Evolutionary conservation across 2,329 filamentous ascomycete genomes (phyloP).

Genomic region (Penicillium sp.): DNA sequence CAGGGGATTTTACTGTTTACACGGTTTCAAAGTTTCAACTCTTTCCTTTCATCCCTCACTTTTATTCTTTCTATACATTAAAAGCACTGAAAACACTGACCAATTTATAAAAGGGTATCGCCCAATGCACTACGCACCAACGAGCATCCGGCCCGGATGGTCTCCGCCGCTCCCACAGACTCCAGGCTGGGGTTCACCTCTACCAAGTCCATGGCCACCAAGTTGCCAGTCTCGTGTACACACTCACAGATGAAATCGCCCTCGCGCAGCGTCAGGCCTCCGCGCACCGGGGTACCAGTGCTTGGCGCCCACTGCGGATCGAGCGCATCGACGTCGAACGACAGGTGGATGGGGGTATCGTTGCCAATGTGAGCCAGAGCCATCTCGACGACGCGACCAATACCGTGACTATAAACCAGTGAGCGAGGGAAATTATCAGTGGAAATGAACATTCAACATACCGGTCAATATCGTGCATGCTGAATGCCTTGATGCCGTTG

Average conservation of each 20-base stretch:
- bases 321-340: slow-evolving; percentile 93
- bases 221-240: slow-evolving; percentile 71
- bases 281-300: slow-evolving; percentile 90
- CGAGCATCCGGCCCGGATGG: slow-evolving; percentile 82
- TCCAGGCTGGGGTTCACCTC: slow-evolving; percentile 74
- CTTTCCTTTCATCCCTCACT: background rate
- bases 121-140: slow-evolving; percentile 87
- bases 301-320: slow-evolving; percentile 95
- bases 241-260: slow-evolving; percentile 94
- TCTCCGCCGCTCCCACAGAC: slow-evolving; percentile 69
- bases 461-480: slow-evolving; percentile 97
- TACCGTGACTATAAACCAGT: slow-evolving; percentile 64
- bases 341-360: slow-evolving; percentile 94
- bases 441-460: slow-evolving; percentile 38
- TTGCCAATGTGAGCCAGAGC: slow-evolving; percentile 90
- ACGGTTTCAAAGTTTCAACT: background rate
- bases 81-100: too few relatives aligned
- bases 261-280: slow-evolving; percentile 86
- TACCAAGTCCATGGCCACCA: slow-evolving; percentile 75
- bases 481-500: slow-evolving; percentile 89
- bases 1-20: slow-evolving; percentile 22
- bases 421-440: slow-evolving; percentile 2
- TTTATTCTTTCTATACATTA: background rate
- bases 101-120: slow-evolving; percentile 70
- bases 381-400: slow-evolving; percentile 96